Percentiles rank a stretch among this genome's conserved stretches.
Evolutionary conservation across 176 grass and related monocot species (phyloP).

Genomic region (Pharus latifolius): DNA sequence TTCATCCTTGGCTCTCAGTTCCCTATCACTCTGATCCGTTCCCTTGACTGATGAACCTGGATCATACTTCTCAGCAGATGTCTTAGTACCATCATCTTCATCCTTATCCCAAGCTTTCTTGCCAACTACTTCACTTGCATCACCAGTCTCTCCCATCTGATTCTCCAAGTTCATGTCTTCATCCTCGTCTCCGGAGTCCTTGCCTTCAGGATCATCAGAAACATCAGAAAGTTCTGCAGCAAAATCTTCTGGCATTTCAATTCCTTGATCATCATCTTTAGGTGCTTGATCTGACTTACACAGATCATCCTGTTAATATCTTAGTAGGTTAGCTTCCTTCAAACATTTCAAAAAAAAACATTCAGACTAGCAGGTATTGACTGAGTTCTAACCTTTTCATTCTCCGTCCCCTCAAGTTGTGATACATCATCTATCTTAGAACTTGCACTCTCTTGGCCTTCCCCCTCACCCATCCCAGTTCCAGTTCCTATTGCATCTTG

Average conservation of each 20-base stretch:
- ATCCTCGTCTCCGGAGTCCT: constrained; percentile 39
- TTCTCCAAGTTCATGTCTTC: constrained; percentile 70
- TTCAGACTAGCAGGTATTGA: neutral
- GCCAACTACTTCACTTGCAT: constrained; percentile 59
- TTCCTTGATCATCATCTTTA: constrained; percentile 53
- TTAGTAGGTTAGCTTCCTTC: neutral
- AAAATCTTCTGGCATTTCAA: constrained; percentile 78
- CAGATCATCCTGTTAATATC: constrained; percentile 36
- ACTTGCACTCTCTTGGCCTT: constrained; percentile 68
- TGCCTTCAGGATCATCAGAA: constrained; percentile 64
- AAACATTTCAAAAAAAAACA: constrained; percentile 2
- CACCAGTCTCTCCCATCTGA: constrained; percentile 80
- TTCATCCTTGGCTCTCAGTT: constrained; percentile 90
- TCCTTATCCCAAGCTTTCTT: constrained; percentile 83
- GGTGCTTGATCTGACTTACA: constrained; percentile 54
- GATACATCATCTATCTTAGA: constrained; percentile 76
- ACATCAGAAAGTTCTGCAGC: constrained; percentile 55
- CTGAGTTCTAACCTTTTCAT: constrained; percentile 42
- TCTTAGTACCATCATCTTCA: constrained; percentile 63
- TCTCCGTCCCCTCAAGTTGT: constrained; percentile 42
- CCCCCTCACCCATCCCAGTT: constrained; percentile 93
- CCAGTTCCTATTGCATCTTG: constrained; percentile 61
- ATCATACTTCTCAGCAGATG: constrained; percentile 66
- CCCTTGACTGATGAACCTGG: constrained; percentile 61
- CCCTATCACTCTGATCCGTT: constrained; percentile 38